Base-by-base conservation (phyloP, 2,329 filamentous ascomycete species). In the Exserohilum rostratum region DNA sequence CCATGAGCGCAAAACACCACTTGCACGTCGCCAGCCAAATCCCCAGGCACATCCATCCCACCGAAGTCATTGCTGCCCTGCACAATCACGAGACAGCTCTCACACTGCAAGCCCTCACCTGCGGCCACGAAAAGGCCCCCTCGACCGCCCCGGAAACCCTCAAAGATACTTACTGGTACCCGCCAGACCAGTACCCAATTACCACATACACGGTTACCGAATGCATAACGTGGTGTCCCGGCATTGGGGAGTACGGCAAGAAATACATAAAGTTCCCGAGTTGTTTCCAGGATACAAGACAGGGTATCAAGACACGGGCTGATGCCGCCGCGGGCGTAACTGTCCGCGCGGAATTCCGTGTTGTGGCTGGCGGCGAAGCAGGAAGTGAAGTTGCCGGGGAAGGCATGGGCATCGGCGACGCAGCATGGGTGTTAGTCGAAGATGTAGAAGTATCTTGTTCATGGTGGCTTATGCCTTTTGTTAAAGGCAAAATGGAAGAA, bases 401-500 rank as follows among this genome's bases (percentile, higher is more conserved):
- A 42, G 69, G 69, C 10, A 64, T 63, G 55, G 71, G 70, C 12
- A 47, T 73, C 3, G 72, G 70, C 3, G 62, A 70, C 33, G 70
- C 68, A 6, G 61, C 66, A 29, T 74, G 68, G 65, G 65, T 72
- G 44, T 58, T 75, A 2, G 71, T 73, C 6, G 72, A 75, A 35
- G 70, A 75, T 34, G 70, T 73, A 6, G 68, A 72, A 42, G 69
- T 74, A 25, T 61, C 53, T 46, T 74, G 71, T 47, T 58, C 62
- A 10, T 70, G 69, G 69, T 74, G 60, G 57, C 59, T 75, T 29
- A 75, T 75, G 72, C 72, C 71, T 1, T 70, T 75, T 46, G 70
- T 75, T 12, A 65, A 64, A 38, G 54, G 61, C 46, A 71, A 68
- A 50, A 72, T 72, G 69, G 69, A 73, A 44, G 51, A 60, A 13